Evolutionary conservation across 305 asterid species (phyloP).

Genomic region (Fraxinus greggii): DNA sequence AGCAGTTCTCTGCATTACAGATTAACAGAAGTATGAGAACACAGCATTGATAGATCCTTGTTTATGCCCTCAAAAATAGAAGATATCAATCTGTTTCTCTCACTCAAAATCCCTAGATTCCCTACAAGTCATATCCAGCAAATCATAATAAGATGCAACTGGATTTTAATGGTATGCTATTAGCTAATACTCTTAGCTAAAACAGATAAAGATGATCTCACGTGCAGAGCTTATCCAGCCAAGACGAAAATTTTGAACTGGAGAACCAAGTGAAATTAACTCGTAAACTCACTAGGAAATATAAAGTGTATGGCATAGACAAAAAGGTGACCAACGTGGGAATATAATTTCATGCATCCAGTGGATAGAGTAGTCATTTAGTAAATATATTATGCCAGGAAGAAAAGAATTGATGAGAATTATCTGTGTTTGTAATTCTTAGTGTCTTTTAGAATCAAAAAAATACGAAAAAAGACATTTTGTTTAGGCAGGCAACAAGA

Average conservation of each 20-base stretch:
- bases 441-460: not conserved
- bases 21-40: not conserved
- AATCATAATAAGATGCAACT: not conserved
- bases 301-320: not conserved
- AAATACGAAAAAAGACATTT: not conserved
- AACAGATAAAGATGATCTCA: not conserved
- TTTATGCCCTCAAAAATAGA: not conserved
- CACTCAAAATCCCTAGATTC: not conserved
- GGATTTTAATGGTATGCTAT: not conserved
- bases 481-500: not conserved
- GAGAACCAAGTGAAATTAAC: not conserved
- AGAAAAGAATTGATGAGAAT: not conserved
- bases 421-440: not conserved
- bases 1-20: constrained; percentile 56
- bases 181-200: not conserved
- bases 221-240: not conserved
- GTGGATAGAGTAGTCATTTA: not conserved
- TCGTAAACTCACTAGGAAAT: not conserved
- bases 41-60: not conserved
- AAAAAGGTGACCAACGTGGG: not conserved
- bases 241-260: not conserved
- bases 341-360: not conserved
- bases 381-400: not conserved
- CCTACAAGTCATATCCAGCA: not conserved
- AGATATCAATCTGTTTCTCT: not conserved